Conservation (phyloP, 2,329 filamentous ascomycete genomes). For the Paecilomyces variotii region DNA sequence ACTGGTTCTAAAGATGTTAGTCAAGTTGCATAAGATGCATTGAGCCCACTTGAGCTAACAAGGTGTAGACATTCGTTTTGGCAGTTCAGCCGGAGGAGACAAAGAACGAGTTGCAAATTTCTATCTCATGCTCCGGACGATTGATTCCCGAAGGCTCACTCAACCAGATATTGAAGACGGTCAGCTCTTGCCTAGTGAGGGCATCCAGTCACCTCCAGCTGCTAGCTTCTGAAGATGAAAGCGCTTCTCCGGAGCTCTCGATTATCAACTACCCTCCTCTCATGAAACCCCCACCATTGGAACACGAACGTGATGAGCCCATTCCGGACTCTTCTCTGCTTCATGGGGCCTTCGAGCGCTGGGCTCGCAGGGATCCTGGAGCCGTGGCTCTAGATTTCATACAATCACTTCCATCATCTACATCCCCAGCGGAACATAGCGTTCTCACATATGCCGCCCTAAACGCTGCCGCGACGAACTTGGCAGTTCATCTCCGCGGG, state of each 20-base stretch:
- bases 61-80: conserved; percentile 10
- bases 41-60: conserved; percentile 3
- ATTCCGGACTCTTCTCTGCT: conserved; percentile 11
- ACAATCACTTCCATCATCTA: conserved; percentile 13
- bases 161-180: conserved; percentile 12
- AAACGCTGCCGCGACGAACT: conserved; percentile 13
- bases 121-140: conserved; percentile 11
- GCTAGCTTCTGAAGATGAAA: not conserved
- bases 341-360: conserved; percentile 19
- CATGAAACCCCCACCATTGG: conserved; percentile 13
- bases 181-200: conserved; percentile 8
- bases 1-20: conserved; percentile 6
- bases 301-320: conserved; percentile 2
- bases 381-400: conserved; percentile 20
- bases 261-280: conserved; percentile 19
- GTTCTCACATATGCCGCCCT: conserved; percentile 18
- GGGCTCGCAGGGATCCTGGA: conserved; percentile 14
- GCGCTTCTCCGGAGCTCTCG: conserved; percentile 10
- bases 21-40: conserved; percentile 1
- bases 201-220: conserved; percentile 1
- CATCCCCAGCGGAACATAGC: conserved; percentile 12
- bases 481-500: conserved; percentile 13
- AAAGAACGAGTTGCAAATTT: conserved; percentile 5
- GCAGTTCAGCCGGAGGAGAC: conserved; percentile 4
- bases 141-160: conserved; percentile 13